These are phyloP conservation scores for Aspergillus haitiensis DNA, from an alignment of 495 filamentous ascomycete genomes.

Conservation along the genomic window DNA sequence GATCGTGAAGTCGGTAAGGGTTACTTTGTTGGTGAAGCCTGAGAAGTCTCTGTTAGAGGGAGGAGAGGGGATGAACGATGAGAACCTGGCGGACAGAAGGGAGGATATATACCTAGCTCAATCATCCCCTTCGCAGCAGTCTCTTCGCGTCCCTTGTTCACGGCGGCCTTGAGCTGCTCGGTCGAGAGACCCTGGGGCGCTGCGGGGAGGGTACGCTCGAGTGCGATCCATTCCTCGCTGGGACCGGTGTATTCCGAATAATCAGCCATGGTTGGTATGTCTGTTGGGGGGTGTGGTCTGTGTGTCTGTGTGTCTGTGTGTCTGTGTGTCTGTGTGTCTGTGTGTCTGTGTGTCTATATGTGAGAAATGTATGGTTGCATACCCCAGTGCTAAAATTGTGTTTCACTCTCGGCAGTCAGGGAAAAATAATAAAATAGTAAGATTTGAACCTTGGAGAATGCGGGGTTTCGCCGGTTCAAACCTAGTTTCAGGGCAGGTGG, in stretches of 20 bases:
- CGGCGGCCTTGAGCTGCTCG: slow-evolving; percentile 27
- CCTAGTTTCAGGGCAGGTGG: too few species aligned
- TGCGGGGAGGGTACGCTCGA: slow-evolving; percentile 34
- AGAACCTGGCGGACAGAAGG: too few species aligned
- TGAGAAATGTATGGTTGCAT: too few species aligned
- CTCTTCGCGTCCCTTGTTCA: slow-evolving; percentile 39
- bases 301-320: not conserved
- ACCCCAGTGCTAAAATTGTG: too few species aligned
- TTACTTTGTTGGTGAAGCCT: slow-evolving; percentile 29
- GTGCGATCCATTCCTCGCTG: slow-evolving; percentile 43
- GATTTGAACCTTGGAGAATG: too few species aligned
- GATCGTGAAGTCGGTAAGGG: slow-evolving; percentile 35
- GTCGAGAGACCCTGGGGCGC: slow-evolving; percentile 22
- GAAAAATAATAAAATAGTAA: too few species aligned
- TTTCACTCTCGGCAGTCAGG: too few species aligned
- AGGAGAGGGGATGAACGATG: not conserved
- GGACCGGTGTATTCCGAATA: slow-evolving; percentile 42
- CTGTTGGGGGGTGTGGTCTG: not conserved
- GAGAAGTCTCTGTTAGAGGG: not conserved
- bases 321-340: not conserved
- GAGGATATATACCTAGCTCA: slow-evolving; percentile 34
- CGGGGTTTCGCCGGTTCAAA: too few species aligned
- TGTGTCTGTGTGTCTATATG: not conserved
- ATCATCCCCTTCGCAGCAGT: slow-evolving; percentile 32
- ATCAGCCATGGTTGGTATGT: slow-evolving; percentile 37